Percentiles rank a stretch among this genome's conserved stretches.
Evolutionary conservation across 169 alveolate species (phyloP).

Genomic region (Plasmodium knowlesi): DNA sequence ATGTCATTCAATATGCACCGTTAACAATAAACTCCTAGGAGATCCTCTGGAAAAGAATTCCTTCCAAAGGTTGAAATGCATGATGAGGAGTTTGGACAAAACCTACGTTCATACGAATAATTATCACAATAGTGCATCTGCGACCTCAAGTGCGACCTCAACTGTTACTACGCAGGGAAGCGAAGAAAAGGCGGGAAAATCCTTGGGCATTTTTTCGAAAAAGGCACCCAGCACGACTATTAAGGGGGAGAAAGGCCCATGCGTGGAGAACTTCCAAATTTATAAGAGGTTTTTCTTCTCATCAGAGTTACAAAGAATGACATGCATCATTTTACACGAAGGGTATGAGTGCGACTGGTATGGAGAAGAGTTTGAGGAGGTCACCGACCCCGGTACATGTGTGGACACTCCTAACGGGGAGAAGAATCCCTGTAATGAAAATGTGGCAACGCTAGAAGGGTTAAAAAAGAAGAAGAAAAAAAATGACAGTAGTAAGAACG

Average conservation of each 20-base stretch:
- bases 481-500: conserved; percentile 62
- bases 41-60: conserved; percentile 97
- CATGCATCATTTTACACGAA: conserved; percentile 75
- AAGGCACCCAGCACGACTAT: neutral
- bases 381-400: conserved; percentile 27
- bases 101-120: conserved; percentile 36
- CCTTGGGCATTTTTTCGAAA: neutral
- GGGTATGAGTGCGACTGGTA: conserved; percentile 74
- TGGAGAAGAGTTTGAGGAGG: conserved; percentile 28
- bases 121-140: neutral
- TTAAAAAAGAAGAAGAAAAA: conserved; percentile 75
- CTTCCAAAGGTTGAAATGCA: conserved; percentile 82
- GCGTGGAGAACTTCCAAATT: conserved; percentile 79
- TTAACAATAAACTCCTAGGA: conserved; percentile 91
- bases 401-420: conserved; percentile 9
- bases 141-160: neutral
- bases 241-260: conserved; percentile 38
- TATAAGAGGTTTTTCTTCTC: conserved; percentile 89
- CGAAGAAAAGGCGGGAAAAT: neutral
- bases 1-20: conserved; percentile 93
- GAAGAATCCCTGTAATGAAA: conserved; percentile 27
- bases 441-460: conserved; percentile 78
- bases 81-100: conserved; percentile 59
- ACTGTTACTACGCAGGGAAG: neutral
- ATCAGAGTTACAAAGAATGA: conserved; percentile 91